A percentile compares a stretch with the other conserved stretches of the same genome.
These are phyloP conservation scores for Kazachstania africana DNA, from an alignment of 805 yeast species.

Conservation along the genomic window DNA sequence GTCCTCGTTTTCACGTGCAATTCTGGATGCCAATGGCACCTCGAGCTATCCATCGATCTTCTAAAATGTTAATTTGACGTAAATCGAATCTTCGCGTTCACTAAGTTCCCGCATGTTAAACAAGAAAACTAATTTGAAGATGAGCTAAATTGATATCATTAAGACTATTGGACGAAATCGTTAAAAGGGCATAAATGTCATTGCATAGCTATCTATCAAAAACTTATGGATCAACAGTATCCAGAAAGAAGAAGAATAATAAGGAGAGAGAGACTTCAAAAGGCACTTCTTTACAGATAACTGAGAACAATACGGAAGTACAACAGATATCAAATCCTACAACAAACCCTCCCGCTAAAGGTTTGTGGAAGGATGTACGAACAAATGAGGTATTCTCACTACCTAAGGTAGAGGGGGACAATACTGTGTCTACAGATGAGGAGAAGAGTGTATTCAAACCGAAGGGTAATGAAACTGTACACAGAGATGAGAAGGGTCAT, in stretches of 20 bases:
- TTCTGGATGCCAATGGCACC: too few species aligned
- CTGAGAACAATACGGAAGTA: background rate
- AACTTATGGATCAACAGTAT: conserved; percentile 29
- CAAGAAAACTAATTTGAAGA: too few species aligned
- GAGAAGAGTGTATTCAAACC: background rate
- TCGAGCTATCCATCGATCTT: too few species aligned
- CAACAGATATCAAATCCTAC: background rate
- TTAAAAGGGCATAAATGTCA: too few species aligned
- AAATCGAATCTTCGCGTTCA: too few species aligned
- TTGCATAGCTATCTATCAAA: conserved; percentile 36
- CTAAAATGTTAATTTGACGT: too few species aligned
- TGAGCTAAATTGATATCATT: too few species aligned
- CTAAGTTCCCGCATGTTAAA: too few species aligned
- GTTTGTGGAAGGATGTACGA: conserved; percentile 22
- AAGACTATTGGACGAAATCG: too few species aligned
- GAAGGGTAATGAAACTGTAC: conserved; percentile 31
- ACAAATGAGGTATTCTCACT: conserved; percentile 14
- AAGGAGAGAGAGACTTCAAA: background rate
- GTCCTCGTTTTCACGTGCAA: too few species aligned
- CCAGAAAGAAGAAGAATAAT: conserved; percentile 19
- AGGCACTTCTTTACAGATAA: background rate
- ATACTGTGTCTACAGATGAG: background rate
- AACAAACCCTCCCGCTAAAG: background rate
- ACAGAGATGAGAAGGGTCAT: conserved; percentile 54
- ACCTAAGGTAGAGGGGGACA: conserved; percentile 1